Conservation (phyloP, 2,329 filamentous ascomycete species). For the Orbilia quercus region DNA sequence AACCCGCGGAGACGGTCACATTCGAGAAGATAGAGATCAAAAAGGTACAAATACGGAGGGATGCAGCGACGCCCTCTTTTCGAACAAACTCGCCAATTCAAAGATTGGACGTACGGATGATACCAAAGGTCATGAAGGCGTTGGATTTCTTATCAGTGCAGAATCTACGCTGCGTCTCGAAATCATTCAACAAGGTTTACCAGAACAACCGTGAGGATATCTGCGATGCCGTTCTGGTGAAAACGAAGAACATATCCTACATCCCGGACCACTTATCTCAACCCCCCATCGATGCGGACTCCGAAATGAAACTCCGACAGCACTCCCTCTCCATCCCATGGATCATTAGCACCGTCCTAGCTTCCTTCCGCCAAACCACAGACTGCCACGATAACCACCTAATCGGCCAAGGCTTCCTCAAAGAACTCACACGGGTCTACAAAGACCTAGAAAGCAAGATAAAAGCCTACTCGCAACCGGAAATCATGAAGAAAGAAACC, state of each 20-base stretch:
- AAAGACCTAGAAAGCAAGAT: neutral
- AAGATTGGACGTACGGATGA: neutral
- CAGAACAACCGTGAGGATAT: conserved; percentile 22
- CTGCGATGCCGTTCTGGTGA: conserved; percentile 10
- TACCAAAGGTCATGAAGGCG: conserved; percentile 17
- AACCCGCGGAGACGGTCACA: neutral
- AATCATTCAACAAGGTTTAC: conserved; percentile 23
- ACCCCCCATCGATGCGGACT: conserved; percentile 11
- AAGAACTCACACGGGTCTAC: neutral
- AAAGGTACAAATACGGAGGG: neutral
- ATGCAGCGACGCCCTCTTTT: neutral
- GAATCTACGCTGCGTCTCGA: conserved; percentile 5
- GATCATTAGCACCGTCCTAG: conserved; percentile 19
- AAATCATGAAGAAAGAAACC: conserved; percentile 16
- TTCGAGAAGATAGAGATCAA: conserved; percentile 25
- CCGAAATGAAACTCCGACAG: conserved; percentile 24
- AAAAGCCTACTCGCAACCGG: neutral
- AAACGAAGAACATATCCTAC: conserved; percentile 6
- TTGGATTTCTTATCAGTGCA: conserved; percentile 38
- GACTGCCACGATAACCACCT: neutral
- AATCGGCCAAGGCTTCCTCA: neutral
- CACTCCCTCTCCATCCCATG: conserved; percentile 38
- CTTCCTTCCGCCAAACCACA: neutral
- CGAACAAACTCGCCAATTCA: neutral
- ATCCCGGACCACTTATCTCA: conserved; percentile 15